Evolutionary conservation across 2,329 filamentous ascomycete genomes (phyloP).

Genomic region (Aspergillus clavatus): DNA sequence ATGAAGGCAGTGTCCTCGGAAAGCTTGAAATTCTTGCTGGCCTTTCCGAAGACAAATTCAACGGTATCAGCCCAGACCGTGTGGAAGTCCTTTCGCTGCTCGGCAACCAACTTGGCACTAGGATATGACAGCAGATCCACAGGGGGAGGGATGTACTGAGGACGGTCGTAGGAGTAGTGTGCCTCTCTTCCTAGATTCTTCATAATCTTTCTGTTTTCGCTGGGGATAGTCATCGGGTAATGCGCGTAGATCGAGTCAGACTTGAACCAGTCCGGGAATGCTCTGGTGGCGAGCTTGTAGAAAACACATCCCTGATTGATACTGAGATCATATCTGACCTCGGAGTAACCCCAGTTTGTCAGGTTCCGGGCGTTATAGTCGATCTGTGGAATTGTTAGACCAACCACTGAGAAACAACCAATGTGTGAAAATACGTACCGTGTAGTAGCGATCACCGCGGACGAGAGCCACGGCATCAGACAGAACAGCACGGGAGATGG

Average conservation of each 20-base stretch:
- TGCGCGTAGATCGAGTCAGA: conserved; percentile 76
- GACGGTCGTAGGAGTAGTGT: conserved; percentile 65
- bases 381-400: conserved; percentile 23
- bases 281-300: conserved; percentile 75
- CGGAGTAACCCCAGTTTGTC: conserved; percentile 79
- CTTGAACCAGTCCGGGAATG: conserved; percentile 76
- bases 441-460: conserved; percentile 74
- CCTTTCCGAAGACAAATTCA: conserved; percentile 57
- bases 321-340: conserved; percentile 66
- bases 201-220: conserved; percentile 67
- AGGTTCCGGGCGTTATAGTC: conserved; percentile 70
- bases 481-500: conserved; percentile 69
- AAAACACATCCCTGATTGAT: conserved; percentile 78
- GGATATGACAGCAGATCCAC: conserved; percentile 58
- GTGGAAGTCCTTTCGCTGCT: conserved; percentile 58
- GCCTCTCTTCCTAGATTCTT: conserved; percentile 61
- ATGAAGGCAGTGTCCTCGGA: conserved; percentile 49
- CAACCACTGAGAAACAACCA: conserved; percentile 20
- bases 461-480: conserved; percentile 76
- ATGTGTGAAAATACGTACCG: conserved; percentile 30
- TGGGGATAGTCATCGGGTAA: conserved; percentile 66
- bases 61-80: conserved; percentile 62
- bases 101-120: conserved; percentile 58
- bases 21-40: conserved; percentile 54
- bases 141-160: conserved; percentile 47